Percentiles rank a stretch among this genome's conserved stretches.
Conservation (phyloP, 345 rosid species). For the Syzygium grande region DNA sequence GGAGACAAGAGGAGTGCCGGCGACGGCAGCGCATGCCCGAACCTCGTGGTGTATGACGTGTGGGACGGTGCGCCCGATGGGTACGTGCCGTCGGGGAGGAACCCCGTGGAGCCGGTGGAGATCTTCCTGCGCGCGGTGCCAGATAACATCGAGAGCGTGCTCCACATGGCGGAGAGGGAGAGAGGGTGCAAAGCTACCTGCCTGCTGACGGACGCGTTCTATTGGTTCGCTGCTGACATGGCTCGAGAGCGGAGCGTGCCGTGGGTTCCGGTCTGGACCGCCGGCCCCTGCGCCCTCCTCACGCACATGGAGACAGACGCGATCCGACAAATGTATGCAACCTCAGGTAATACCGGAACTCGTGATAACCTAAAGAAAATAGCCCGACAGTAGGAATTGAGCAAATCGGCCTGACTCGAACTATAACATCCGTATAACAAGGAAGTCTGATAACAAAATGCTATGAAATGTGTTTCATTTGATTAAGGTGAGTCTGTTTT, state of each 20-base stretch:
- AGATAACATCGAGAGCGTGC: slow-evolving; percentile 18
- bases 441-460: too few species aligned
- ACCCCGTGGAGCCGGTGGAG: slow-evolving; percentile 23
- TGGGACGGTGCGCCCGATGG: slow-evolving; percentile 28
- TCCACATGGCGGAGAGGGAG: slow-evolving; percentile 14
- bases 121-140: slow-evolving; percentile 25
- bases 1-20: not conserved
- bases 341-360: slow-evolving; percentile 3
- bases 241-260: slow-evolving; percentile 34
- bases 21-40: not conserved
- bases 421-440: not conserved
- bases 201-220: slow-evolving; percentile 43
- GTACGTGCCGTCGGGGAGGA: slow-evolving; percentile 3
- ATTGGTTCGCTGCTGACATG: slow-evolving; percentile 38
- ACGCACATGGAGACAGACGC: slow-evolving; percentile 26
- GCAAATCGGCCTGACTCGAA: not conserved
- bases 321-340: slow-evolving; percentile 13
- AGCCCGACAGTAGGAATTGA: too few species aligned
- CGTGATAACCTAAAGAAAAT: too few species aligned
- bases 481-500: not conserved
- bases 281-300: slow-evolving; percentile 33
- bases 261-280: slow-evolving; percentile 44
- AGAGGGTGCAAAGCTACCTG: slow-evolving; percentile 17
- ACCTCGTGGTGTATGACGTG: slow-evolving; percentile 18
- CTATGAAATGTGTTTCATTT: too few species aligned